These are phyloP conservation scores for Symbiodinium natans DNA, from an alignment of 73 alveolate species.

Conservation along the genomic window DNA sequence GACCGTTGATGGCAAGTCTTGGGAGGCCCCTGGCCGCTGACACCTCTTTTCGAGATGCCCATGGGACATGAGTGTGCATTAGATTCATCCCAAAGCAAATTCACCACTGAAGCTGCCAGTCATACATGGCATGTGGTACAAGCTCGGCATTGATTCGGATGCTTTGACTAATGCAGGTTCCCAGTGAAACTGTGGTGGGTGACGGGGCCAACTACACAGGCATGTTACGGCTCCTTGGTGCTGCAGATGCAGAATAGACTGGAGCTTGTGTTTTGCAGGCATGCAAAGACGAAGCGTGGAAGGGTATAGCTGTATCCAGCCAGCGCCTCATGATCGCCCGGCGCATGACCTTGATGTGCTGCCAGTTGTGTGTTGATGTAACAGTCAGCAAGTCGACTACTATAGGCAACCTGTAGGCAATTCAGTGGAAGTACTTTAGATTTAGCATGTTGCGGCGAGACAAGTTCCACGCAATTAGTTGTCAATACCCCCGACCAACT, in stretches of 20 bases:
- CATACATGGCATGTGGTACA: not conserved
- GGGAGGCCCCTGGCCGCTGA: not conserved
- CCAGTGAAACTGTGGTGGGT: not conserved
- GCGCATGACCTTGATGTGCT: too few species aligned
- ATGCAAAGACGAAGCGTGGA: conserved; percentile 62
- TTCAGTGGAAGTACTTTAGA: too few species aligned
- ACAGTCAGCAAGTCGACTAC: too few species aligned
- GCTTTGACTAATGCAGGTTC: not conserved
- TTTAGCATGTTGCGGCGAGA: too few species aligned
- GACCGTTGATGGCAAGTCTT: not conserved
- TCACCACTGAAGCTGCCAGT: too few species aligned
- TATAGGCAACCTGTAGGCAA: too few species aligned
- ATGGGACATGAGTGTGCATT: too few species aligned
- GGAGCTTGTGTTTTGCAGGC: not conserved
- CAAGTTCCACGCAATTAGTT: too few species aligned
- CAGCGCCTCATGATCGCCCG: not conserved
- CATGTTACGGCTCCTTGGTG: not conserved
- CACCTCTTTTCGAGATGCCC: too few species aligned
- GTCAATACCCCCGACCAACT: too few species aligned
- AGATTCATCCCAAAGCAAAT: too few species aligned
- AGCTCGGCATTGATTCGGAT: not conserved
- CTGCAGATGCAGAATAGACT: not conserved
- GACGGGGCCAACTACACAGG: conserved; percentile 25
- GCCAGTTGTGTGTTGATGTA: too few species aligned
- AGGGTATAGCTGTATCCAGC: conserved; percentile 52